These are phyloP conservation scores for Leishmania major DNA, from an alignment of 208 protist species.

Conservation along the genomic window DNA sequence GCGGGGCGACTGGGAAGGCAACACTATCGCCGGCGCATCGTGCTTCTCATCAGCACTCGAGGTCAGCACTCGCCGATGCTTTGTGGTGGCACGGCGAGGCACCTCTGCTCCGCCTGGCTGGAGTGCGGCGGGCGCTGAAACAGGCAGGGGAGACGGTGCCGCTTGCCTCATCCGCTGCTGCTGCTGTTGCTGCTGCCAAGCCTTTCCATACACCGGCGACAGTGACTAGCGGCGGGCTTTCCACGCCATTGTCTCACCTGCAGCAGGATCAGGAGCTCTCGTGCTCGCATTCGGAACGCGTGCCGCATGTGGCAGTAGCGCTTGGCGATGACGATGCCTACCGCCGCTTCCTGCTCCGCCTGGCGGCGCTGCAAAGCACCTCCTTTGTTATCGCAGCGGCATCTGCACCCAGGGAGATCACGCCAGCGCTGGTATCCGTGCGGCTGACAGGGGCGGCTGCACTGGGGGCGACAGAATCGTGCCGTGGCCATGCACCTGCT, in stretches of 20 bases:
- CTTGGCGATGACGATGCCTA: constrained; percentile 60
- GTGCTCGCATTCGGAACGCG: background rate
- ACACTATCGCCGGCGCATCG: background rate
- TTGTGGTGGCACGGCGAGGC: constrained; percentile 51
- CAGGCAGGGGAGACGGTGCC: background rate
- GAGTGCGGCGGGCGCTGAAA: constrained; percentile 34
- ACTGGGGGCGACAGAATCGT: background rate
- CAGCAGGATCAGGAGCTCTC: background rate
- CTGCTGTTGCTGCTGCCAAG: background rate
- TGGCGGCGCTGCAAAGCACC: constrained; percentile 26
- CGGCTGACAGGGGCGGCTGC: constrained; percentile 4
- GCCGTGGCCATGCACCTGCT: background rate
- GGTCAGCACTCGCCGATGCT: constrained; percentile 26
- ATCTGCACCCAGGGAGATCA: constrained; percentile 1
- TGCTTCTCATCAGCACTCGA: background rate
- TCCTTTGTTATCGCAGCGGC: background rate
- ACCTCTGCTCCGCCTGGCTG: constrained; percentile 38
- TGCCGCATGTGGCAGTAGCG: constrained; percentile 24
- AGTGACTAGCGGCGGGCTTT: background rate
- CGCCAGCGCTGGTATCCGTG: constrained; percentile 1
- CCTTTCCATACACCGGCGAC: background rate
- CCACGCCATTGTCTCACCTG: background rate
- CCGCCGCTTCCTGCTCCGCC: constrained; percentile 51
- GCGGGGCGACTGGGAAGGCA: background rate
- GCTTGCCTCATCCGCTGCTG: background rate